Percentiles rank a stretch among this genome's conserved stretches.
Conservation (phyloP, 2,329 filamentous ascomycete species). For the Beauveria bassiana region DNA sequence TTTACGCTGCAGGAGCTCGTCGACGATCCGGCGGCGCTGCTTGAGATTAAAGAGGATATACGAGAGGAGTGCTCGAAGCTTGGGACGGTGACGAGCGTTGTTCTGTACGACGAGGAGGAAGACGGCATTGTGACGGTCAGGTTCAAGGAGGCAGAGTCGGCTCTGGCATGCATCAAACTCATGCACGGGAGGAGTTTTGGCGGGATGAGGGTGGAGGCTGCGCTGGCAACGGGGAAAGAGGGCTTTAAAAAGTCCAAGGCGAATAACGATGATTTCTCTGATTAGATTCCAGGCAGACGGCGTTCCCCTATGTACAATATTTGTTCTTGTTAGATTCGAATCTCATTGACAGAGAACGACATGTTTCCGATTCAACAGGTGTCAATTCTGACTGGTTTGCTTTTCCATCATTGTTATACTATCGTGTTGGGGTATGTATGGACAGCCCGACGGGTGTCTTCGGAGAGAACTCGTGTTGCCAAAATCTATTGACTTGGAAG, state of each 20-base stretch:
- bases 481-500: too few relatives aligned
- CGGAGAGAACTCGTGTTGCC: too few relatives aligned
- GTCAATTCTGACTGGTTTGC: too few relatives aligned
- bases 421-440: too few relatives aligned
- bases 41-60: slow-evolving; percentile 94
- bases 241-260: slow-evolving; percentile 63
- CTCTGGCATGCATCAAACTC: slow-evolving; percentile 60
- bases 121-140: slow-evolving; percentile 81
- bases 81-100: slow-evolving; percentile 82
- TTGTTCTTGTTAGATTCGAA: neutral
- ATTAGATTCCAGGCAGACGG: neutral
- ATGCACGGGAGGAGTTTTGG: slow-evolving; percentile 80
- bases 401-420: too few relatives aligned
- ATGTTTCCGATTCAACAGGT: neutral
- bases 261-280: slow-evolving; percentile 33
- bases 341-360: neutral
- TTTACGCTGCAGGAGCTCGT: slow-evolving; percentile 81
- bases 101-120: slow-evolving; percentile 78
- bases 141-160: slow-evolving; percentile 65
- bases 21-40: slow-evolving; percentile 71
- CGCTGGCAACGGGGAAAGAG: slow-evolving; percentile 62
- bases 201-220: slow-evolving; percentile 63
- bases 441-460: too few relatives aligned
- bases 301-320: neutral
- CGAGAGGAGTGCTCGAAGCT: slow-evolving; percentile 82